These are phyloP conservation scores for Streptanthus diversifolius DNA, from an alignment of 345 rosid genomes.

Conservation along the genomic window DNA sequence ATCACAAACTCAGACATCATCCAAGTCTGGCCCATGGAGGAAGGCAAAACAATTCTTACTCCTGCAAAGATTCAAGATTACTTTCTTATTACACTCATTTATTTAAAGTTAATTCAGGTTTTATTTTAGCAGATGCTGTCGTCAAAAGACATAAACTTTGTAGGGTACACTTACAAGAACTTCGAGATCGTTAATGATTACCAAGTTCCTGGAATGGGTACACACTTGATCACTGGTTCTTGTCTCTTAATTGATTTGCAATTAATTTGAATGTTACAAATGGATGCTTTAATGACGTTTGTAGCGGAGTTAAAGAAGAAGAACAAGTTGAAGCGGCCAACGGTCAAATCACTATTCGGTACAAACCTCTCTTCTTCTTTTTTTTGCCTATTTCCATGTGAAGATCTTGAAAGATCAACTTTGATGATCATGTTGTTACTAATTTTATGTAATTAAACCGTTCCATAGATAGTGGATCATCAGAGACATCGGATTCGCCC, in stretches of 20 bases:
- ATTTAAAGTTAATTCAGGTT: background rate
- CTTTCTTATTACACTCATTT: background rate
- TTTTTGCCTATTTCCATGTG: background rate
- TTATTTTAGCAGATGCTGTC: conserved; percentile 63
- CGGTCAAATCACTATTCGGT: conserved; percentile 85
- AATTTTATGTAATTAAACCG: background rate
- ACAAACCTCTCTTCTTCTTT: background rate
- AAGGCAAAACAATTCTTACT: conserved; percentile 55
- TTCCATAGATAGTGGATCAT: conserved; percentile 13
- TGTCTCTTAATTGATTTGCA: background rate
- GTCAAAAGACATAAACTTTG: conserved; percentile 75
- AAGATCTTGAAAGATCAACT: background rate
- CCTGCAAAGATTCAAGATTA: background rate
- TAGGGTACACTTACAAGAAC: conserved; percentile 88
- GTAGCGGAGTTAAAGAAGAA: conserved; percentile 90
- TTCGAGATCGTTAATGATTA: conserved; percentile 86
- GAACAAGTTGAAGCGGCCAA: conserved; percentile 61
- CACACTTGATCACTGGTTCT: conserved; percentile 11
- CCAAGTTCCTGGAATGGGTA: conserved; percentile 92
- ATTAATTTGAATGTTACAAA: background rate
- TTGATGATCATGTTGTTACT: background rate
- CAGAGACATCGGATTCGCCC: conserved; percentile 47
- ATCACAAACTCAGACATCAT: conserved; percentile 38
- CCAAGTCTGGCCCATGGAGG: conserved; percentile 83
- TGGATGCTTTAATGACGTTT: background rate